Evolutionary conservation across 2,329 filamentous ascomycete genomes (phyloP), one percentile per base, ranked within the genome.

Genomic region (Lasiodiplodia sp.): DNA sequence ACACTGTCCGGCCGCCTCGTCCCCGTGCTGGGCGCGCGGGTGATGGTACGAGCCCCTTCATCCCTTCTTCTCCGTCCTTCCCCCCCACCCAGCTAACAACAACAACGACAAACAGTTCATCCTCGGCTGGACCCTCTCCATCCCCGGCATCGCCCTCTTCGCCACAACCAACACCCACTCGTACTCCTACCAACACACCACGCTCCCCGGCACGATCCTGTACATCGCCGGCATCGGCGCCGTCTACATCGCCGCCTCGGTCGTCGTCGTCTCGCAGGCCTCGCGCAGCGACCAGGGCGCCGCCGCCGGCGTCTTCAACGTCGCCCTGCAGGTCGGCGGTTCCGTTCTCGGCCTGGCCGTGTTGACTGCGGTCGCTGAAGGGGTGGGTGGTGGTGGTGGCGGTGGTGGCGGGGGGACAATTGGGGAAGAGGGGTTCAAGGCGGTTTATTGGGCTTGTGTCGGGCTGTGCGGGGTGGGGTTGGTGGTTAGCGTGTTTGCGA

Each of bases 161-260:
- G 51, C 64, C 44, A 40, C 63, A 38, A 64, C 67, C 18, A 28
- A 51, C 37, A 10, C 12, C 3, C 2, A 34, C 6, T n/a, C 68
- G 8, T 28, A 28, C 28, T 62, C 63, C 2, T 63, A 67, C 64
- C 67, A 55, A 37, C 52, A 23, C 40, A 57, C 66, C 64, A 63
- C 64, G 21, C 55, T 69, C 25, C 68, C 68, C 2, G 68, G 64
- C 2, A 67, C 60, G 23, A 28, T 69, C 34, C 56, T 69, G 21
- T 69, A 67, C 38, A 67, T 69, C 23, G 38, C 64, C 11, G 68
- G 68, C 49, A 67, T 69, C 49, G 68, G 68, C 31, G 65, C 56
- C 55, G 68, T 69, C 14, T 67, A 69, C 53, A 49, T 69, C 34
- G 21, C 64, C 16, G 63, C 64, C 11, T 67, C 67, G 49, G 53